Conservation (phyloP, 2,329 filamentous ascomycete genomes). For the Alternaria gaisen region DNA sequence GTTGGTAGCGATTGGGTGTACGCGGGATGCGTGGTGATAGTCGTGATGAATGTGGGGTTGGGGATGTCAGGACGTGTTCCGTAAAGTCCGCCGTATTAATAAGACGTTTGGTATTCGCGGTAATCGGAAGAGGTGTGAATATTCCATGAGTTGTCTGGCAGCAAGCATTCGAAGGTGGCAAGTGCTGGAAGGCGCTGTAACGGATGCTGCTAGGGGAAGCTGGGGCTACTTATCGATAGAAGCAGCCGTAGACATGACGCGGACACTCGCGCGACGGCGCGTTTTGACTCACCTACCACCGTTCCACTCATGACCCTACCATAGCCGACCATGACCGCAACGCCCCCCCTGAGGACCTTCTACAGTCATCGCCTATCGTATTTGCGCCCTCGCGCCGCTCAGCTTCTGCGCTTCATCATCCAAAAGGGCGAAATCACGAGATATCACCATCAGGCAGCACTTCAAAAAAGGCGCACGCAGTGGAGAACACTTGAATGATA, state of each 20-base stretch:
- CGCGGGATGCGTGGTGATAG: conserved; percentile 10
- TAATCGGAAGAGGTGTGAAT: conserved; percentile 32
- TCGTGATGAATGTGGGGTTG: conserved; percentile 17
- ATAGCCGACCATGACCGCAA: not conserved
- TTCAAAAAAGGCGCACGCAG: not conserved
- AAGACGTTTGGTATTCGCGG: conserved; percentile 32
- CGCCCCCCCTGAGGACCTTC: not conserved
- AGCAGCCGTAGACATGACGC: conserved; percentile 18
- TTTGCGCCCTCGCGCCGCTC: conserved; percentile 13
- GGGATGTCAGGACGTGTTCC: conserved; percentile 29
- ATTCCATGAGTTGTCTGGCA: conserved; percentile 46
- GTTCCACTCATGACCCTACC: conserved; percentile 2
- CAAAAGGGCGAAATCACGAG: conserved; percentile 37
- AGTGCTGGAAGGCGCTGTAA: conserved; percentile 22
- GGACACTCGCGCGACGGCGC: conserved; percentile 18
- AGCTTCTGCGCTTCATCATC: not conserved
- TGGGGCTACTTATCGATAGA: conserved; percentile 32
- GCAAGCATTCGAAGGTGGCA: conserved; percentile 43
- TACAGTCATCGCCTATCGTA: conserved; percentile 4
- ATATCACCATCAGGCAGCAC: conserved; percentile 9
- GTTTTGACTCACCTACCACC: conserved; percentile 23
- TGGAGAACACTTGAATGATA: not conserved
- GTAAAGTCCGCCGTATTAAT: conserved; percentile 37
- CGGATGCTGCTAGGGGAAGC: conserved; percentile 17
- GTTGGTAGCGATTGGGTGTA: not conserved